phyloP scores from a whole-genome alignment of 2,329 filamentous ascomycete genomes.

The Aspergillus tamarii region DNA sequence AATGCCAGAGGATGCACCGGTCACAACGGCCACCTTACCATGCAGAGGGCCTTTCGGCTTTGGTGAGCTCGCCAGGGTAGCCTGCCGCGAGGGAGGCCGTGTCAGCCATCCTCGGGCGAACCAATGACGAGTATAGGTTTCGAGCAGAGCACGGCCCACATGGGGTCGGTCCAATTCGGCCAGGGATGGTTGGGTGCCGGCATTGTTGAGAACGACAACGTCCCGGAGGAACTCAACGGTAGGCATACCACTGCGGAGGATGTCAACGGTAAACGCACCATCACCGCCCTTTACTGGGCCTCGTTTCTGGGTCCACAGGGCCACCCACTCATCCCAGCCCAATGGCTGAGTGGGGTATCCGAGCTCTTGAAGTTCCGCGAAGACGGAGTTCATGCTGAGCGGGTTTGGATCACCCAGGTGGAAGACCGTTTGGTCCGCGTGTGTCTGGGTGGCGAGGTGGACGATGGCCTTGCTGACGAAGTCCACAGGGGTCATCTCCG shows the following conservation, averaged over 20 bases:
- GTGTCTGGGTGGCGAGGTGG: slow-evolving; percentile 66
- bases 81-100: slow-evolving; percentile 59
- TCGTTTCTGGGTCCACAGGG: slow-evolving; percentile 72
- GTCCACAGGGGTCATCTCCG: slow-evolving; percentile 84
- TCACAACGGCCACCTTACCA: slow-evolving; percentile 74
- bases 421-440: slow-evolving; percentile 67
- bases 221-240: slow-evolving; percentile 70
- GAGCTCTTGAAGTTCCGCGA: slow-evolving; percentile 65
- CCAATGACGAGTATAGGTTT: slow-evolving; percentile 79
- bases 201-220: slow-evolving; percentile 74
- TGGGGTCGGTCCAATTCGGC: slow-evolving; percentile 65
- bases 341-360: slow-evolving; percentile 72
- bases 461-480: slow-evolving; percentile 77
- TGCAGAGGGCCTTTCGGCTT: slow-evolving; percentile 61
- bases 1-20: slow-evolving; percentile 78
- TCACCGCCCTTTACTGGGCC: slow-evolving; percentile 67
- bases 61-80: slow-evolving; percentile 49
- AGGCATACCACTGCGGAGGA: slow-evolving; percentile 80
- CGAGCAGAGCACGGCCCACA: slow-evolving; percentile 70
- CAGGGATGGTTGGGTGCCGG: slow-evolving; percentile 64
- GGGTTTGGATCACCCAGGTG: slow-evolving; percentile 75
- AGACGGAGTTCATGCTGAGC: slow-evolving; percentile 67
- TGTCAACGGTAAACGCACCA: slow-evolving; percentile 75
- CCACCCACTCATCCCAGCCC: slow-evolving; percentile 73
- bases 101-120: slow-evolving; percentile 78